Conservation (phyloP, 129 eudicot species). For the Solidago caesia region DNA sequence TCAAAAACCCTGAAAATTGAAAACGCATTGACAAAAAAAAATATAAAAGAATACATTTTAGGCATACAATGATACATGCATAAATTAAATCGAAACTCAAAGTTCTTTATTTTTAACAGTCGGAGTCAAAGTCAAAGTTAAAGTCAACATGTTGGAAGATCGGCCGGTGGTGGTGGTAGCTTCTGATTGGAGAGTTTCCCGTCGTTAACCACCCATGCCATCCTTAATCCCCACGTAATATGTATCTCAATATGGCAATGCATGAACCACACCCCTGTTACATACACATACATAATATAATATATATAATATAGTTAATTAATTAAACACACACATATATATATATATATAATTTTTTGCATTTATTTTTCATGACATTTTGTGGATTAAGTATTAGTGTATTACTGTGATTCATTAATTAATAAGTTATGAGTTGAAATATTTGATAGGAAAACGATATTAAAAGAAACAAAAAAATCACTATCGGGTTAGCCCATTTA, state of each 20-base stretch:
- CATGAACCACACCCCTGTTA: constrained; percentile 75
- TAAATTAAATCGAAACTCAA: too few species aligned
- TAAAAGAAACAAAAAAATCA: too few species aligned
- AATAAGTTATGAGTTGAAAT: too few species aligned
- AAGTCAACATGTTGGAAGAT: constrained; percentile 63
- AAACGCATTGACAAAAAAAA: background rate
- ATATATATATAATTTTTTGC: background rate
- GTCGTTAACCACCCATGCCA: constrained; percentile 68
- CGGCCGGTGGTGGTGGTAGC: constrained; percentile 76
- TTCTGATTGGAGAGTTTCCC: constrained; percentile 60
- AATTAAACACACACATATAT: background rate
- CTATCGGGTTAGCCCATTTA: too few species aligned
- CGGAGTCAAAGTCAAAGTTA: constrained; percentile 24
- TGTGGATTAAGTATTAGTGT: too few species aligned
- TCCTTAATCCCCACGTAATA: constrained; percentile 69
- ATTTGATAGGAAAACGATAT: too few species aligned
- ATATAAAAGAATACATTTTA: background rate
- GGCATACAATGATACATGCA: too few species aligned
- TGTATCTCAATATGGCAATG: constrained; percentile 77
- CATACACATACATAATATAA: background rate
- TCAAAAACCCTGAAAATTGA: background rate
- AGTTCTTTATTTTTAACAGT: too few species aligned
- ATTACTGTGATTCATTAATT: too few species aligned
- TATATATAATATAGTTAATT: too few species aligned
- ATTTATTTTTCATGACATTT: too few species aligned